A percentile compares a stretch with the other conserved stretches of the same genome.
Evolutionary conservation across 306 rosid genomes (phyloP).

Genomic region (Prunus mume): DNA sequence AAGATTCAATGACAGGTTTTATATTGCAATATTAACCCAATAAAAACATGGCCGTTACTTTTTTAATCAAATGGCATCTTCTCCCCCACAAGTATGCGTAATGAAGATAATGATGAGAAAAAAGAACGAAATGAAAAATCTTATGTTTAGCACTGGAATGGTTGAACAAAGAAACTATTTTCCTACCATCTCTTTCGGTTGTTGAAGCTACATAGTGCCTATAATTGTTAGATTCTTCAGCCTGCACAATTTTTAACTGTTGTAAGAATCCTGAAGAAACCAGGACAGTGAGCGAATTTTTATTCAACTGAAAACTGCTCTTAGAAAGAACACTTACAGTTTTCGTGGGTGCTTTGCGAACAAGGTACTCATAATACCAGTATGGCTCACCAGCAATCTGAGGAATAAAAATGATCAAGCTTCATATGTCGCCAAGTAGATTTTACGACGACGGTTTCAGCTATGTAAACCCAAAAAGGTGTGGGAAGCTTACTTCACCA

Average conservation of each 20-base stretch:
- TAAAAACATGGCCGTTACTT: background rate
- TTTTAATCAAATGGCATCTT: background rate
- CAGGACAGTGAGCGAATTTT: conserved; percentile 14
- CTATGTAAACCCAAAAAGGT: background rate
- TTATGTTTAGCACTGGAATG: background rate
- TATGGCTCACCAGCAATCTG: conserved; percentile 89
- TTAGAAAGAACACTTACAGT: conserved; percentile 37
- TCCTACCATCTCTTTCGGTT: conserved; percentile 85
- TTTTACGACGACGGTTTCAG: background rate
- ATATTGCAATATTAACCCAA: conserved; percentile 11
- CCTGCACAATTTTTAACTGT: conserved; percentile 43
- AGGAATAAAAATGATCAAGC: conserved; percentile 22
- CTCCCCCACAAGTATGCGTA: background rate
- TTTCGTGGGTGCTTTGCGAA: conserved; percentile 87
- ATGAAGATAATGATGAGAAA: background rate
- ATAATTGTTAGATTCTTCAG: conserved; percentile 52
- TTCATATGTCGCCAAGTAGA: conserved; percentile 3
- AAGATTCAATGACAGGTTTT: conserved; percentile 15
- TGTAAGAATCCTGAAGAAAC: conserved; percentile 27
- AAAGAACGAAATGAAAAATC: background rate
- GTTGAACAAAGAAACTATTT: background rate
- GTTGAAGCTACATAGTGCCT: conserved; percentile 85
- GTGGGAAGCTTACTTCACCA: conserved; percentile 54
- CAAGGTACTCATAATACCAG: conserved; percentile 89
- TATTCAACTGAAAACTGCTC: background rate